These are phyloP conservation scores for Sclerotiophoma versabilis DNA, from an alignment of 2,329 filamentous ascomycete species.

Conservation along the genomic window DNA sequence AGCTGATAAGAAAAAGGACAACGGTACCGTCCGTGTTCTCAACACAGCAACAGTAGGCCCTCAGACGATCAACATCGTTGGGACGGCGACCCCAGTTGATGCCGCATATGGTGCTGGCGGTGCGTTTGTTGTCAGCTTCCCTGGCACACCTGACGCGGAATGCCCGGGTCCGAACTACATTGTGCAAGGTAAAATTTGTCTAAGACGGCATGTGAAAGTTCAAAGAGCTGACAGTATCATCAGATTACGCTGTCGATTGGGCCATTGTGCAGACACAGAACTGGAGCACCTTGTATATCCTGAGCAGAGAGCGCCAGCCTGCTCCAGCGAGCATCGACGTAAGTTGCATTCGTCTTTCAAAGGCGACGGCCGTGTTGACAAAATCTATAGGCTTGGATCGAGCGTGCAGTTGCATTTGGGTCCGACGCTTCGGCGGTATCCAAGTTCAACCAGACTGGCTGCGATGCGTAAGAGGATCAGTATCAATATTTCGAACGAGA, in stretches of 20 bases:
- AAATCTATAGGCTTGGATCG: conserved; percentile 23
- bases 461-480: conserved; percentile 1
- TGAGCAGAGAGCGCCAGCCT: conserved; percentile 35
- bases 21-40: conserved; percentile 34
- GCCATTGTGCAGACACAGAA: conserved; percentile 41
- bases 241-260: conserved; percentile 36
- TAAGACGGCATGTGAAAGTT: no score
- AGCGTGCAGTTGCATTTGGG: conserved; percentile 24
- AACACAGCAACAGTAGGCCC: conserved; percentile 32
- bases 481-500: no score
- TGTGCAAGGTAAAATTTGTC: conserved; percentile 31
- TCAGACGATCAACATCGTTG: conserved; percentile 24
- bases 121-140: conserved; percentile 36
- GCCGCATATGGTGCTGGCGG: conserved; percentile 30
- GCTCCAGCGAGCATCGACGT: conserved; percentile 28
- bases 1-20: conserved; percentile 14
- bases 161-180: conserved; percentile 42
- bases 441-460: conserved; percentile 31
- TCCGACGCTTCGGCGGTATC: conserved; percentile 25
- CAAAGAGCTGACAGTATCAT: not conserved
- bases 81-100: conserved; percentile 33
- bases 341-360: conserved; percentile 3
- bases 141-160: conserved; percentile 17
- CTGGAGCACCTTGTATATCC: conserved; percentile 38
- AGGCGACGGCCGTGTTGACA: no score